These are phyloP conservation scores for Pelomyxa schiedti DNA, from an alignment of 78 protist species.

Conservation along the genomic window DNA sequence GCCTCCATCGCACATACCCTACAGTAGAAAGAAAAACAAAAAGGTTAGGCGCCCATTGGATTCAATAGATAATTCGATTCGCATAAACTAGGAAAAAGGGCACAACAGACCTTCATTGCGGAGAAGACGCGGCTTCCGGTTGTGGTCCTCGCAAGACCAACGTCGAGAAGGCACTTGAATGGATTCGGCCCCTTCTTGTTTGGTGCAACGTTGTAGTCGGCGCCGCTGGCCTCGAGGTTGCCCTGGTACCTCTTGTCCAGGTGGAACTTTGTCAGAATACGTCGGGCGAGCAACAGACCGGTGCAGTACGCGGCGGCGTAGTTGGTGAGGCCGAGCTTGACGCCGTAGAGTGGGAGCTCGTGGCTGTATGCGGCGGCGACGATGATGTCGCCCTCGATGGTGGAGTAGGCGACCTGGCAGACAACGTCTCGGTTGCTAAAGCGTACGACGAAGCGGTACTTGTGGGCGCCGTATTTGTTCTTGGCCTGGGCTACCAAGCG, in stretches of 20 bases:
- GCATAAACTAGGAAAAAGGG: not conserved
- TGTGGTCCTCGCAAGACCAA: slow-evolving; percentile 92
- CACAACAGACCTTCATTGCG: slow-evolving; percentile 20
- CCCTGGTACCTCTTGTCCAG: slow-evolving; percentile 80
- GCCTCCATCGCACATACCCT: slow-evolving; percentile 99
- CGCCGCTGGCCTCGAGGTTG: slow-evolving; percentile 55
- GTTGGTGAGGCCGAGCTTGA: slow-evolving; percentile 91
- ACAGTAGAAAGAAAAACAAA: slow-evolving; percentile 44
- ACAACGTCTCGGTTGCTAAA: slow-evolving; percentile 81
- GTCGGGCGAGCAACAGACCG: slow-evolving; percentile 96
- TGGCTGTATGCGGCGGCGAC: slow-evolving; percentile 83
- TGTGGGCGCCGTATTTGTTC: slow-evolving; percentile 93
- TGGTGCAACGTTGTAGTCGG: slow-evolving; percentile 47
- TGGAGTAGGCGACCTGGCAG: slow-evolving; percentile 86
- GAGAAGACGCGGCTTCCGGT: slow-evolving; percentile 85
- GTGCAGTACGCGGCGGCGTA: slow-evolving; percentile 94
- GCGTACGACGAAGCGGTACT: slow-evolving; percentile 97
- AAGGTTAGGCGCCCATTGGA: not conserved
- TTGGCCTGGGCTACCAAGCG: slow-evolving; percentile 85
- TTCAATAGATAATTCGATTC: not conserved
- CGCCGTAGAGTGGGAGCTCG: slow-evolving; percentile 88
- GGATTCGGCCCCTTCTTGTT: slow-evolving; percentile 74
- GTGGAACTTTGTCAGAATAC: slow-evolving; percentile 72
- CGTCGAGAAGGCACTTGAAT: slow-evolving; percentile 87
- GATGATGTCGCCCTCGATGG: slow-evolving; percentile 82